Conservation (phyloP, 345 rosid species). For the Dimocarpus longan region DNA sequence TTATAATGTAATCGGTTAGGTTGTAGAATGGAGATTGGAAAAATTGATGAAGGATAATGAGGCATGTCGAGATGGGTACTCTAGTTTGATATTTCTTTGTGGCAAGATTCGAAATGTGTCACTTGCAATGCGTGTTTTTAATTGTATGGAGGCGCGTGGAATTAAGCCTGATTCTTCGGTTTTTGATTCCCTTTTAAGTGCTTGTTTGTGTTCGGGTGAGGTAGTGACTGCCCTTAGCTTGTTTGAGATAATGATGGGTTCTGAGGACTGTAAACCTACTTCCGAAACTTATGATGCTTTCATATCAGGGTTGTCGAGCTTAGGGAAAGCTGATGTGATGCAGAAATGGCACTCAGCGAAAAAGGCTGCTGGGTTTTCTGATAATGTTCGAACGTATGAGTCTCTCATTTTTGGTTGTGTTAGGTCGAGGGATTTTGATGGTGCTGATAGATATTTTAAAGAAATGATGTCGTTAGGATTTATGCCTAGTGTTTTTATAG, state of each 20-base stretch:
- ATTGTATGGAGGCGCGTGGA: conserved; percentile 42
- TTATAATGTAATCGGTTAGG: conserved; percentile 25
- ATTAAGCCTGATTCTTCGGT: conserved; percentile 31
- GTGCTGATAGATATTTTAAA: conserved; percentile 28
- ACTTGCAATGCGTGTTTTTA: conserved; percentile 37
- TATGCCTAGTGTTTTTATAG: conserved; percentile 25
- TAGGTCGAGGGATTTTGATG: conserved; percentile 29
- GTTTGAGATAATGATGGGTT: conserved; percentile 44
- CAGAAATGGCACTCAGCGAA: conserved; percentile 37
- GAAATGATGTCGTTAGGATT: conserved; percentile 32
- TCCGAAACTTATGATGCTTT: conserved; percentile 40
- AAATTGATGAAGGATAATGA: conserved; percentile 33
- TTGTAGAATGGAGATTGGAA: conserved; percentile 46
- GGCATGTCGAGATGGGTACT: conserved; percentile 23
- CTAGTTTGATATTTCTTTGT: conserved; percentile 37
- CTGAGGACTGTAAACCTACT: conserved; percentile 29
- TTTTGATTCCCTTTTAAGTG: conserved; percentile 40
- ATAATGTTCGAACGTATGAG: conserved; percentile 32
- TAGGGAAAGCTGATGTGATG: conserved; percentile 32
- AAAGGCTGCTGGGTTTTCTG: conserved; percentile 35
- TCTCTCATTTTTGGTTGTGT: conserved; percentile 33
- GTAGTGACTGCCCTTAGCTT: conserved; percentile 35
- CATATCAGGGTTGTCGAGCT: conserved; percentile 32
- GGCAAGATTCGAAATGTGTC: conserved; percentile 36
- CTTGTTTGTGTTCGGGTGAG: conserved; percentile 31